These are phyloP conservation scores for Trametes sanguinea DNA, from an alignment of 768 basidiomycete species.

Conservation along the genomic window DNA sequence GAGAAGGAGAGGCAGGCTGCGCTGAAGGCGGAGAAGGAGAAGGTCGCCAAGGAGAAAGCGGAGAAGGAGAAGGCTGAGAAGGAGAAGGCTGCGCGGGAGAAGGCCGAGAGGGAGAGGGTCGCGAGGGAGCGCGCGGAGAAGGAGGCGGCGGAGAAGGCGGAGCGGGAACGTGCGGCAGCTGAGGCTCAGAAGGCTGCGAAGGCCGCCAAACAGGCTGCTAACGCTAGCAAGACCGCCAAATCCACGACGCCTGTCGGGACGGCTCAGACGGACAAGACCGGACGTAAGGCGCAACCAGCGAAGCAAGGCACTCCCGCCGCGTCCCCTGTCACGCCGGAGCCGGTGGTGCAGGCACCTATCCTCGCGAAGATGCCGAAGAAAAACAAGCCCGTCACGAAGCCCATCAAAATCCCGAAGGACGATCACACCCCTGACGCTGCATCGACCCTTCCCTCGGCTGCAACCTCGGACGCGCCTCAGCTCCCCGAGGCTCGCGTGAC, in stretches of 20 bases:
- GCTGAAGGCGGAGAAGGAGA: slow-evolving; percentile 43
- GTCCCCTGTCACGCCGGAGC: slow-evolving; percentile 24
- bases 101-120: slow-evolving; percentile 41
- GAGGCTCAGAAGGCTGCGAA: slow-evolving; percentile 21
- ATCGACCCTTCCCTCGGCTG: slow-evolving; percentile 45
- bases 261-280: slow-evolving; percentile 14
- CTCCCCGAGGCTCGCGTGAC: slow-evolving; percentile 36
- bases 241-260: slow-evolving; percentile 26
- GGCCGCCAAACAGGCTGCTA: slow-evolving; percentile 21
- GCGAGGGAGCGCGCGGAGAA: slow-evolving; percentile 36
- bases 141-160: slow-evolving; percentile 32
- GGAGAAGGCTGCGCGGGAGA: slow-evolving; percentile 38
- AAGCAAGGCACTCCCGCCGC: slow-evolving; percentile 29
- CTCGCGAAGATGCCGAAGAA: slow-evolving; percentile 86
- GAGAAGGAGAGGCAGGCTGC: slow-evolving; percentile 52
- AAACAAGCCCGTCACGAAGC: slow-evolving; percentile 64
- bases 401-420: slow-evolving; percentile 61
- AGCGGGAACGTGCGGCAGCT: slow-evolving; percentile 35
- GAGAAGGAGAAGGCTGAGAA: slow-evolving; percentile 42
- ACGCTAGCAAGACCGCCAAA: slow-evolving; percentile 22
- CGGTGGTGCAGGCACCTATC: slow-evolving; percentile 65
- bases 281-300: slow-evolving; percentile 25
- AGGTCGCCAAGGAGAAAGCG: slow-evolving; percentile 37
- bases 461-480: slow-evolving; percentile 50
- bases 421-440: slow-evolving; percentile 49